Base-by-base conservation (phyloP, 1,284 basidiomycete genomes). In the Melampsora americana region DNA sequence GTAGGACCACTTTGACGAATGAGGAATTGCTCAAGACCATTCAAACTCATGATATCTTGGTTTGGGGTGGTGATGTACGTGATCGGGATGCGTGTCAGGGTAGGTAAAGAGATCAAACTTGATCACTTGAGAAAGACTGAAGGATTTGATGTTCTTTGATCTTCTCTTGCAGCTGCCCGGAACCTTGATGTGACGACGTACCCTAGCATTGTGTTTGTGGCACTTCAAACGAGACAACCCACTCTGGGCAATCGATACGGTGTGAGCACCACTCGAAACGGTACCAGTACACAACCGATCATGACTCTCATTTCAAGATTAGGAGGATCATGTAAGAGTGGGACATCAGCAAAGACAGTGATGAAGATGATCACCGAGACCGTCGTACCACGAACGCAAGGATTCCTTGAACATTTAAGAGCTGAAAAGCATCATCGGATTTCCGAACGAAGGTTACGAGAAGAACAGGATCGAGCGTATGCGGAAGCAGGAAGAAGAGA, bases 401-500 rank as follows among this genome's bases (percentile, higher is more conserved):
- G 32, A 23, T 61, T 66, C 59, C 18, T 74, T 26, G 60, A 56
- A 30, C 46, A 64, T 56, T 42, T 74, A n/a, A 59, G 48, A 46
- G 23, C 48, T 12, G 72, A 74, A 32, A 66, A 67, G 23, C n/a
- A 23, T 11, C 48, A 44, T 4, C 16, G 72, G 23, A 64, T 56
- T 46, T 62, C 72, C n/a, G 65, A 74, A 42, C 46, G 72, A n/a
- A 53, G 72, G 30, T 28, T 74, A 23, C 16, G 64, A 26, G 72
- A 74, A 44, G 65, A 74, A 23, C 72, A 74, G 46, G 65, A 74
- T 66, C 72, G 72, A 7, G 72, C 72, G 9, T 74, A 74, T 61
- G 50, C 23, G 3, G 72, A 74, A 66, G 72, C 72, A 1, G 72
- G 72, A 14, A 20, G 72, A 46, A 32, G 53, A 44, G 72, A 74